A percentile compares a stretch with the other conserved stretches of the same genome.
These are phyloP conservation scores for Pythium grandisporangium DNA, from an alignment of 352 stramenopile genomes.

Conservation along the genomic window DNA sequence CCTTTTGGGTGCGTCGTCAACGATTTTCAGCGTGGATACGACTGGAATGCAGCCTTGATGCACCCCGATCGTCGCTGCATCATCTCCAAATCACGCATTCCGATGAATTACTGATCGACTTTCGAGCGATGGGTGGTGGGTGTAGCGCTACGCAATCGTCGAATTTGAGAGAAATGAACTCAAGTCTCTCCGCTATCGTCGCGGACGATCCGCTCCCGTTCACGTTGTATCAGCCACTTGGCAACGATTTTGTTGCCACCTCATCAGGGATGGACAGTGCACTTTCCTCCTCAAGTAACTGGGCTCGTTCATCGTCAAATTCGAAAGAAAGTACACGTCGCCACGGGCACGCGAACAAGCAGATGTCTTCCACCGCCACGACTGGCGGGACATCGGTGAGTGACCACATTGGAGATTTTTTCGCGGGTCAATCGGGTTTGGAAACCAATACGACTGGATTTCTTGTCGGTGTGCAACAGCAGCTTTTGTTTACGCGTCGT, in stretches of 20 bases:
- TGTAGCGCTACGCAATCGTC: too few species aligned
- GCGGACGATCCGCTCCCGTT: slow-evolving; percentile 1
- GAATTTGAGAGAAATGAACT: slow-evolving; percentile 16
- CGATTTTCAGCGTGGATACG: slow-evolving; percentile 45
- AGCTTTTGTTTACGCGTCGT: slow-evolving; percentile 16
- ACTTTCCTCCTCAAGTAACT: too few species aligned
- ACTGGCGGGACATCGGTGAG: too few species aligned
- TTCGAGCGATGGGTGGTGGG: slow-evolving; percentile 33
- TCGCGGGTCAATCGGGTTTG: slow-evolving; percentile 5
- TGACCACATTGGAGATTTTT: slow-evolving; percentile 4
- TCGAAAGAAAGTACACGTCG: too few species aligned
- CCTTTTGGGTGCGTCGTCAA: slow-evolving; percentile 53
- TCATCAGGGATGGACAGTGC: too few species aligned
- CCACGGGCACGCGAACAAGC: too few species aligned
- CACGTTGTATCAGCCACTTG: background rate
- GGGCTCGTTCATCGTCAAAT: too few species aligned
- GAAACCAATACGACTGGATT: slow-evolving; percentile 12
- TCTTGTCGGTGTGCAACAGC: slow-evolving; percentile 20
- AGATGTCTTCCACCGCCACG: too few species aligned
- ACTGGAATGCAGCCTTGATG: slow-evolving; percentile 44
- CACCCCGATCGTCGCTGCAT: slow-evolving; percentile 22
- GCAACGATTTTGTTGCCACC: background rate
- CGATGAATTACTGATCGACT: slow-evolving; percentile 63
- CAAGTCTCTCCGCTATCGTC: slow-evolving; percentile 5
- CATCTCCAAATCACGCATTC: slow-evolving; percentile 32